phyloP scores from a whole-genome alignment of 345 rosid species.

The Moricandia arvensis region DNA sequence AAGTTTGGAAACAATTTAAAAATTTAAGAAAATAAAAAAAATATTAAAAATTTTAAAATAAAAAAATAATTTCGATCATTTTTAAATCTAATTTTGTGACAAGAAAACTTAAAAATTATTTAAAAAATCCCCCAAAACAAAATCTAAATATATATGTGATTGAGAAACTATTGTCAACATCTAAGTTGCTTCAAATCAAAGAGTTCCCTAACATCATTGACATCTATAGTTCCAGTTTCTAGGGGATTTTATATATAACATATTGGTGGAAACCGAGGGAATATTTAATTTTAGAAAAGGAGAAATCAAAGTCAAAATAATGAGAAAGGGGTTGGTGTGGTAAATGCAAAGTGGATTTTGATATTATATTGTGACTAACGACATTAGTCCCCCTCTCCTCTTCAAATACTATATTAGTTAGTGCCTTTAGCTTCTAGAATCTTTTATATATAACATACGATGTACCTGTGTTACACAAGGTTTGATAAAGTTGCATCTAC shows the following conservation, averaged over 20 bases:
- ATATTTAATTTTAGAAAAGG: neutral
- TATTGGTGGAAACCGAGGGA: neutral
- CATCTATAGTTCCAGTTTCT: neutral
- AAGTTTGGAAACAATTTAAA: too few relatives aligned
- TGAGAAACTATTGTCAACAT: too few relatives aligned
- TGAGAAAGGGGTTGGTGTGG: constrained; percentile 21
- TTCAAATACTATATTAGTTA: neutral
- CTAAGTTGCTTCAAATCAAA: too few relatives aligned
- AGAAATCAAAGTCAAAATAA: neutral
- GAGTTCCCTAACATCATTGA: neutral
- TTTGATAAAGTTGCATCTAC: neutral
- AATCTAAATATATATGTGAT: too few relatives aligned
- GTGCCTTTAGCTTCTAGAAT: constrained; percentile 20
- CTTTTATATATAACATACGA: neutral
- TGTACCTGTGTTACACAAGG: neutral
- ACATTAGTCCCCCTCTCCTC: neutral
- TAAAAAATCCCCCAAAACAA: too few relatives aligned
- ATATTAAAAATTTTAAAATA: too few relatives aligned
- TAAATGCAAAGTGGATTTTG: constrained; percentile 18
- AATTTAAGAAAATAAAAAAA: too few relatives aligned
- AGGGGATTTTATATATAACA: neutral
- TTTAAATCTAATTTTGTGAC: too few relatives aligned
- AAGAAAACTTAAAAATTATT: too few relatives aligned
- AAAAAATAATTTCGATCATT: too few relatives aligned
- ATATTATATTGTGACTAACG: neutral